Conservation (phyloP, 768 basidiomycete genomes). For the Suillus weaverae region DNA sequence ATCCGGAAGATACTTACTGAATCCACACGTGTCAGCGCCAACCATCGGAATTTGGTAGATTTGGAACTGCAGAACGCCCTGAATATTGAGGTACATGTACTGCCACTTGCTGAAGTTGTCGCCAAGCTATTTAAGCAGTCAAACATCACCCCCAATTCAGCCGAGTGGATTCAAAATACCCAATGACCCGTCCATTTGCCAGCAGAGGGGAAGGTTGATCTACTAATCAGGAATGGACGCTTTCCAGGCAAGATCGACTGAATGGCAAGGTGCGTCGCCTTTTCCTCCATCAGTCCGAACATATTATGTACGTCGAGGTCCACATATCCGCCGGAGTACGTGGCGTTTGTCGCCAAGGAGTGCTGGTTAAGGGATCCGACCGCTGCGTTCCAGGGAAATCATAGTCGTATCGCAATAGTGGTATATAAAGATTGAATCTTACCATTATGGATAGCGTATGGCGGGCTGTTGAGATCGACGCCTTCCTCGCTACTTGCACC, state of each 20-base stretch:
- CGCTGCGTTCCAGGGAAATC: slow-evolving; percentile 32
- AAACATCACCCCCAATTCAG: neutral
- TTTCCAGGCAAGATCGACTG: slow-evolving; percentile 52
- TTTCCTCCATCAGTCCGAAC: slow-evolving; percentile 72
- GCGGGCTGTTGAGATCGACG: slow-evolving; percentile 55
- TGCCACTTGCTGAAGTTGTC: slow-evolving; percentile 79
- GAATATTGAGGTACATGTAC: slow-evolving; percentile 68
- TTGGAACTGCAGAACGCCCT: slow-evolving; percentile 88
- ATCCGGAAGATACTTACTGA: slow-evolving; percentile 19
- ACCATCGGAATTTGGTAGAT: slow-evolving; percentile 83
- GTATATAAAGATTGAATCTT: slow-evolving; percentile 9
- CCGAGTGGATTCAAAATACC: slow-evolving; percentile 35
- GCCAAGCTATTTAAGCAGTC: slow-evolving; percentile 48
- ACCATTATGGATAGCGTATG: slow-evolving; percentile 76
- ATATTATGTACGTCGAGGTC: slow-evolving; percentile 73
- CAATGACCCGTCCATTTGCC: slow-evolving; percentile 76
- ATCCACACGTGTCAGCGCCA: slow-evolving; percentile 63
- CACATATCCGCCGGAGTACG: slow-evolving; percentile 58
- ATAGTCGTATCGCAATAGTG: neutral
- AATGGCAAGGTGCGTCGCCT: slow-evolving; percentile 61
- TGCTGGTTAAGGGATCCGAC: slow-evolving; percentile 49
- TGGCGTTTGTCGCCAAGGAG: slow-evolving; percentile 72
- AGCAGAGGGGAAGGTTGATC: slow-evolving; percentile 66
- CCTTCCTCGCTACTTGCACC: slow-evolving; percentile 49
- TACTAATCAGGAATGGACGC: slow-evolving; percentile 70